Evolutionary conservation across 2,329 filamentous ascomycete genomes (phyloP).

Genomic region (Talaromyces rugulosus): DNA sequence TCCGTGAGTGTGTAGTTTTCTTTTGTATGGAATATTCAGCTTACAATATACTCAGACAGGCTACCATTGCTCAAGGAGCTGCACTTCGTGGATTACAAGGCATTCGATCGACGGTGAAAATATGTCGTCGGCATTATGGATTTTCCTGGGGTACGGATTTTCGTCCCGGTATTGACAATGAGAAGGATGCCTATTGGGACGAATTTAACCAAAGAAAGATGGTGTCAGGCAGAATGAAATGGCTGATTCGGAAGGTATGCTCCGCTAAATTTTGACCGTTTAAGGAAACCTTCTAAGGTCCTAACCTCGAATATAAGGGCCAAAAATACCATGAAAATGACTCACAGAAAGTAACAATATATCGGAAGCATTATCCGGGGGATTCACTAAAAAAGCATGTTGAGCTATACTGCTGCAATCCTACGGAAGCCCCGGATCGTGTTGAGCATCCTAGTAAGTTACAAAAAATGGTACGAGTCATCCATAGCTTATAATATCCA

Average conservation of each 20-base stretch:
- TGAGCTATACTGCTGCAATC: not conserved
- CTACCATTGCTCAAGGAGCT: conserved; percentile 4
- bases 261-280: too few relatives aligned
- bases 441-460: not conserved
- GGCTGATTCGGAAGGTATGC: too few relatives aligned
- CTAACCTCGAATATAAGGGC: too few relatives aligned
- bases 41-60: not conserved
- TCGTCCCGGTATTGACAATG: too few relatives aligned
- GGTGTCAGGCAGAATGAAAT: too few relatives aligned
- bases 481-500: not conserved
- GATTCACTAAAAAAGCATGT: not conserved
- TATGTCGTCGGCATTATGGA: conserved; percentile 4
- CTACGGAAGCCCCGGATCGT: not conserved
- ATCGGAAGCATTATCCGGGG: not conserved
- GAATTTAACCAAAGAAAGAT: too few relatives aligned
- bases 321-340: too few relatives aligned
- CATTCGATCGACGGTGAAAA: not conserved
- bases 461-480: not conserved
- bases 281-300: too few relatives aligned
- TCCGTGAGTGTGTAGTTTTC: not conserved
- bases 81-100: conserved; percentile 4
- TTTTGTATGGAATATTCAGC: not conserved
- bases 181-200: too few relatives aligned
- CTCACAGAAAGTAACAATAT: too few relatives aligned
- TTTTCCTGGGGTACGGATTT: not conserved